These are phyloP conservation scores for Sugiyamaella neomexicana DNA, from an alignment of 1,139 yeast species.

Conservation along the genomic window DNA sequence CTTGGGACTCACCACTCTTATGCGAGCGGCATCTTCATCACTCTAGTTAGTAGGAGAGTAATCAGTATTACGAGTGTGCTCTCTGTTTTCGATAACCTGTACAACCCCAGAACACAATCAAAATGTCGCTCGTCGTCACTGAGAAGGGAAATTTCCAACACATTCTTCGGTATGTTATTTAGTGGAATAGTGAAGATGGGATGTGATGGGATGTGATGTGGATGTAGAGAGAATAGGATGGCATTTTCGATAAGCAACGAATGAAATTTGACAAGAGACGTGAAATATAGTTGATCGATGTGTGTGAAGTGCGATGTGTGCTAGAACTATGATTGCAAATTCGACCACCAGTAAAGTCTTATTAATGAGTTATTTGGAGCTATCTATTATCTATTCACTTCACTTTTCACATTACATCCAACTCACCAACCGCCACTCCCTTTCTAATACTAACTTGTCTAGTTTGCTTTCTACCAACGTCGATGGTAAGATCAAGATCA, in stretches of 20 bases:
- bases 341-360: too few species aligned
- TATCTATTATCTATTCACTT: too few species aligned
- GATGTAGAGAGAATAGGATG: not conserved
- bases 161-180: conserved; percentile 91
- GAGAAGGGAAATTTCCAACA: conserved; percentile 99
- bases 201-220: not conserved
- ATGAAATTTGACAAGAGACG: too few species aligned
- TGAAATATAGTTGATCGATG: too few species aligned
- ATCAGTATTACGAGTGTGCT: not conserved
- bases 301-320: too few species aligned
- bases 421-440: not conserved
- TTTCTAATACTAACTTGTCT: conserved; percentile 23
- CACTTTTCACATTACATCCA: not conserved
- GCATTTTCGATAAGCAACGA: too few species aligned
- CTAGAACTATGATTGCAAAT: too few species aligned
- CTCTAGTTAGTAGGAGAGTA: too few species aligned
- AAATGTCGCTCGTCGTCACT: conserved; percentile 96
- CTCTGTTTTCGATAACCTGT: conserved; percentile 13
- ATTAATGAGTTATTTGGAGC: too few species aligned
- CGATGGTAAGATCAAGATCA: conserved; percentile 99
- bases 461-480: conserved; percentile 99
- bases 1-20: not conserved
- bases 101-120: conserved; percentile 28
- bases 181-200: not conserved
- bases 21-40: too few species aligned